phyloP scores from a whole-genome alignment of 345 rosid genomes.

The Rhodomyrtus tomentosa region DNA sequence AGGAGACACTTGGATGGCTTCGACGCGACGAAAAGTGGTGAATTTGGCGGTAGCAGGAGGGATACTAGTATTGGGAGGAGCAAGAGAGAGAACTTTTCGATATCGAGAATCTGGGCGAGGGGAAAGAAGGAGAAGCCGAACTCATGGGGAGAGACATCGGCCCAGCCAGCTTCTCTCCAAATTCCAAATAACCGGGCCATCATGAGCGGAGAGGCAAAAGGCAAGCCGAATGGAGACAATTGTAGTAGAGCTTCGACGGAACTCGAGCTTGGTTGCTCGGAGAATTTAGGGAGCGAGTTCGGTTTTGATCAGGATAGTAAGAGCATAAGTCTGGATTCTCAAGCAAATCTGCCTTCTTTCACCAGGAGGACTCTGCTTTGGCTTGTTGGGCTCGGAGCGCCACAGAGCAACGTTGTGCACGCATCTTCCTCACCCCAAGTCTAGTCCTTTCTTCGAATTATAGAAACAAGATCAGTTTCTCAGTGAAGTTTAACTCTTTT shows the following conservation, averaged over 20 bases:
- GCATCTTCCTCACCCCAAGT: constrained; percentile 38
- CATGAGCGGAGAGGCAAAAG: not conserved
- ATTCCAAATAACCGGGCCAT: constrained; percentile 19
- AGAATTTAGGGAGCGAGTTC: constrained; percentile 13
- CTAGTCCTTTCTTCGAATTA: constrained; percentile 14
- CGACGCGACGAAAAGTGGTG: constrained; percentile 6
- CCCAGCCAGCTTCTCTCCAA: constrained; percentile 56
- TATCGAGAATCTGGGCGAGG: constrained; percentile 81
- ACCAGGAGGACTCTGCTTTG: constrained; percentile 89
- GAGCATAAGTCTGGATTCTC: constrained; percentile 24
- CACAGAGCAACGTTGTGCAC: constrained; percentile 91
- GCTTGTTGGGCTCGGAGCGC: constrained; percentile 75
- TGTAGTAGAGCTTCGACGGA: not conserved
- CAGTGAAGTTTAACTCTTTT: not conserved
- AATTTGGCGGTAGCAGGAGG: not conserved
- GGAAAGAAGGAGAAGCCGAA: constrained; percentile 51
- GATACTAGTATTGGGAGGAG: not conserved
- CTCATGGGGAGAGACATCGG: constrained; percentile 27
- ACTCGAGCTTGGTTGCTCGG: constrained; percentile 17
- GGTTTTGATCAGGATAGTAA: constrained; percentile 34
- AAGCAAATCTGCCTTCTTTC: constrained; percentile 66
- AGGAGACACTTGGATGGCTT: constrained; percentile 41
- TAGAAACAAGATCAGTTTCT: not conserved
- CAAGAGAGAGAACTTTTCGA: constrained; percentile 61
- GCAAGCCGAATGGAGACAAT: not conserved